Percentiles rank a stretch among this genome's conserved stretches.
Evolutionary conservation across 306 rosid species (phyloP).

Genomic region (Rosa lucieae): DNA sequence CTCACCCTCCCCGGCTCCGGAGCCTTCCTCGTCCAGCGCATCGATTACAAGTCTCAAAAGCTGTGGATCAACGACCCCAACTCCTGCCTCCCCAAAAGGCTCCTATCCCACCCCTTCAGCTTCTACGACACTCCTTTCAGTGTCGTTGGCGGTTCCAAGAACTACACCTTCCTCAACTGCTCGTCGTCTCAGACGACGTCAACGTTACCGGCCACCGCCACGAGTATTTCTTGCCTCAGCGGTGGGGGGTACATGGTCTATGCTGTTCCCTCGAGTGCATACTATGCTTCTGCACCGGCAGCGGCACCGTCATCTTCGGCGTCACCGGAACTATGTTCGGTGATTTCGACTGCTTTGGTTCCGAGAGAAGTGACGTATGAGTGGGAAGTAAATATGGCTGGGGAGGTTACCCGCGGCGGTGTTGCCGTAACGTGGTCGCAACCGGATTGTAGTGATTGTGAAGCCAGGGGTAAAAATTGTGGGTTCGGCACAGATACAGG

Average conservation of each 20-base stretch:
- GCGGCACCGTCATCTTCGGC: background rate
- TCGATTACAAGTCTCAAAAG: conserved; percentile 17
- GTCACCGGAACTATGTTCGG: conserved; percentile 23
- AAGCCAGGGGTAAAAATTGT: conserved; percentile 30
- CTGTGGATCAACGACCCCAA: conserved; percentile 29
- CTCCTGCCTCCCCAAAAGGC: conserved; percentile 31
- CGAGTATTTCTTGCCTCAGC: background rate
- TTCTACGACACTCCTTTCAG: conserved; percentile 32
- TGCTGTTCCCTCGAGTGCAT: background rate
- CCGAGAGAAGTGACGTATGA: conserved; percentile 28
- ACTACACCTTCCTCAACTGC: conserved; percentile 47
- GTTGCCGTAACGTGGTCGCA: conserved; percentile 42
- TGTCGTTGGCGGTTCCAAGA: background rate
- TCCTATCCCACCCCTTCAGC: conserved; percentile 11
- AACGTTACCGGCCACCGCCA: background rate
- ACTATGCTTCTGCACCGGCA: conserved; percentile 5
- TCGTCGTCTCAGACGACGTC: conserved; percentile 15
- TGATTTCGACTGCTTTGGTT: conserved; percentile 29
- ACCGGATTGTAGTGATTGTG: conserved; percentile 41
- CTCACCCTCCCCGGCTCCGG: conserved; percentile 31
- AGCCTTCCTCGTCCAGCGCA: background rate
- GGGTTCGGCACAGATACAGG: conserved; percentile 21
- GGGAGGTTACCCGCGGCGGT: background rate
- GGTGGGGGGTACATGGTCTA: background rate
- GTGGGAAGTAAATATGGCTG: background rate